Evolutionary conservation across 2,329 filamentous ascomycete species (phyloP), one percentile per base, ranked within the genome.

Genomic region (Phialophora macrospora): DNA sequence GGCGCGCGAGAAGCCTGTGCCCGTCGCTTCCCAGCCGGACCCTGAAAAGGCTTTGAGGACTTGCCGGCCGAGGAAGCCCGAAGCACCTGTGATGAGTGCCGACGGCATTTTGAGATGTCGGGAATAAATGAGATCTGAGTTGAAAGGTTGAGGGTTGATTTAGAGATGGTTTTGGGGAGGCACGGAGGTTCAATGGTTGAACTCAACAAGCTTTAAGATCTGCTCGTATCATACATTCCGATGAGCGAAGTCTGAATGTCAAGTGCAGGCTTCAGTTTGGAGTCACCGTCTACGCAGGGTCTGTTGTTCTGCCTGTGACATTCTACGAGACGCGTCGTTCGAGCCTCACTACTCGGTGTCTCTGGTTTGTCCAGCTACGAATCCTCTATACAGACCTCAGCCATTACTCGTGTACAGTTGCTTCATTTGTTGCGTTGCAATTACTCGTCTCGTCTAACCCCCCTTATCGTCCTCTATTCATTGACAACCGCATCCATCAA

Each of bases 61-160:
- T 76, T 95, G 88, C 51, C 92, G 87, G 56, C 93, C 93, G 1
- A 97, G 84, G 11, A 96, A 84, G 62, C 93, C 93, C 22, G 90
- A 94, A 44, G 92, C 92, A 64, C 93, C 93, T 6, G 93, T 97
- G 62, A 97, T 81, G 28, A 97, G 82, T 9, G 86, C 92, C 65
- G 84, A 60, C 38, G 73, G 65, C 74, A 79, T 81, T 30, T 22
- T 72, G 32, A 38, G 55, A 12, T 51, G 55, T 55, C 49, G 20
- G 38, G n/a, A 44, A 3, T 44, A 44, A 2, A 8, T n/a, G 38
- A 44, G 17, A 8, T 3, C n/a, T 44, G 38, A 2, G 7, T 22
- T 26, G 38, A 41, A 44, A 30, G 20, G 22, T 24, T 51, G 48
- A 22, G 30, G 22, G 30, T 8, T 44, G 38, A 11, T 4, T 44